Evolutionary conservation across 2,329 filamentous ascomycete species (phyloP).

Genomic region (Esteya vermicola): DNA sequence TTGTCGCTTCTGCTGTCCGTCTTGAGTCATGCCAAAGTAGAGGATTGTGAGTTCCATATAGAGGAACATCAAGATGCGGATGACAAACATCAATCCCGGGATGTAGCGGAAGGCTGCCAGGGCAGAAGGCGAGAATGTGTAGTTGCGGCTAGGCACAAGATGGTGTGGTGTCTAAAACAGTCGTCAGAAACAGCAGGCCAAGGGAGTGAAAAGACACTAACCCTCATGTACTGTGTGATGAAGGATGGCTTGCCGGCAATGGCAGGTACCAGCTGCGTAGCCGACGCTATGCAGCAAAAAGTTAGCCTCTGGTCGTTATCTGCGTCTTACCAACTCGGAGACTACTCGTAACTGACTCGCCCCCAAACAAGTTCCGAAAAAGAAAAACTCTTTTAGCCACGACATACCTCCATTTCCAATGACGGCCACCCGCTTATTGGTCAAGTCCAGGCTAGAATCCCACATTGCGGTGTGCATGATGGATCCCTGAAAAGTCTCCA

Average conservation of each 20-base stretch:
- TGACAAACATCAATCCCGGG: not conserved
- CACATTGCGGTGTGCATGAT: not conserved
- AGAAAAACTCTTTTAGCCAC: not conserved
- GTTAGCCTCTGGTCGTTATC: too few species aligned
- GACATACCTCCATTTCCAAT: not conserved
- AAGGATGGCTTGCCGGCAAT: not conserved
- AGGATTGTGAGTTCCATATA: not conserved
- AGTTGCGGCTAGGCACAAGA: not conserved
- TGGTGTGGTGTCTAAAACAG: not conserved
- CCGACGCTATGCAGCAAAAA: too few species aligned
- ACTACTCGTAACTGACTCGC: too few species aligned
- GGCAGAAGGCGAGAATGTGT: not conserved
- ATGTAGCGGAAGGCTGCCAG: not conserved
- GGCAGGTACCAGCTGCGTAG: not conserved
- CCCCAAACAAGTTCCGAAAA: too few species aligned
- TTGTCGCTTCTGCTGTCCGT: not conserved
- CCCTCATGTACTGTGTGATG: not conserved
- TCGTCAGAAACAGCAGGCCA: too few species aligned
- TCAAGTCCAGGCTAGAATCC: not conserved
- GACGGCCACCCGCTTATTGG: not conserved
- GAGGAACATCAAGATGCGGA: not conserved
- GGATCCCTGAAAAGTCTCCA: not conserved
- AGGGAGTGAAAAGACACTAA: not conserved
- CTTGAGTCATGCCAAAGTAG: not conserved
- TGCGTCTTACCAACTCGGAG: too few species aligned